phyloP scores from a whole-genome alignment of 192 early-diverging fungal species.

The Tieghemiomyces parasiticus region DNA sequence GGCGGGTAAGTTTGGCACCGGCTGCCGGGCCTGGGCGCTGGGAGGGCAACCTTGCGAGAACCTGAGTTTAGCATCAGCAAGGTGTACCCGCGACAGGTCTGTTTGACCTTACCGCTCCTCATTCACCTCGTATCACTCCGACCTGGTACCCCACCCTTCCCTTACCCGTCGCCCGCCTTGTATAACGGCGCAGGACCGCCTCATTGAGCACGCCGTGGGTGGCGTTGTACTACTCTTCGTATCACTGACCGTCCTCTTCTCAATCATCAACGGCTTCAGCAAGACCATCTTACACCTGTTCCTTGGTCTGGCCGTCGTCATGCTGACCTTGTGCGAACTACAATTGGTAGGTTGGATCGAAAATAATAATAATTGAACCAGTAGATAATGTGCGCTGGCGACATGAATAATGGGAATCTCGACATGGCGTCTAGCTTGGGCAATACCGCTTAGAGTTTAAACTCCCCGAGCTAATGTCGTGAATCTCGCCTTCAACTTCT shows the following conservation, averaged over 20 bases:
- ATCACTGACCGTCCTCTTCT: slow-evolving; percentile 12
- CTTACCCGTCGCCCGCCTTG: neutral
- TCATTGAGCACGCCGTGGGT: slow-evolving; percentile 23
- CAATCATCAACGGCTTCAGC: slow-evolving; percentile 12
- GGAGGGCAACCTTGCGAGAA: neutral
- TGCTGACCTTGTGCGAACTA: slow-evolving; percentile 23
- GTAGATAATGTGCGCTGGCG: too few species aligned
- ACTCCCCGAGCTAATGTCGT: too few species aligned
- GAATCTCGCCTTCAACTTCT: too few species aligned
- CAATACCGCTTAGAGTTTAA: too few species aligned
- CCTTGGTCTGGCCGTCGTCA: slow-evolving; percentile 14
- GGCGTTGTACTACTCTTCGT: slow-evolving; percentile 14
- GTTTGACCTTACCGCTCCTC: neutral
- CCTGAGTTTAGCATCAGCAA: neutral
- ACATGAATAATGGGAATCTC: too few species aligned
- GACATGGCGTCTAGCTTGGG: too few species aligned
- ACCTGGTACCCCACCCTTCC: neutral
- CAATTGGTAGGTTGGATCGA: slow-evolving; percentile 22
- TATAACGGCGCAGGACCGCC: slow-evolving; percentile 10
- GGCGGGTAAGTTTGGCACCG: slow-evolving; percentile 22
- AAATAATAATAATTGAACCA: too few species aligned
- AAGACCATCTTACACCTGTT: slow-evolving; percentile 18
- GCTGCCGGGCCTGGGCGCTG: too few species aligned
- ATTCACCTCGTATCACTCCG: neutral
- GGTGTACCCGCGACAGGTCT: neutral